Evolutionary conservation across 2,329 filamentous ascomycete genomes (phyloP).

Genomic region (Aschersonia sp.): DNA sequence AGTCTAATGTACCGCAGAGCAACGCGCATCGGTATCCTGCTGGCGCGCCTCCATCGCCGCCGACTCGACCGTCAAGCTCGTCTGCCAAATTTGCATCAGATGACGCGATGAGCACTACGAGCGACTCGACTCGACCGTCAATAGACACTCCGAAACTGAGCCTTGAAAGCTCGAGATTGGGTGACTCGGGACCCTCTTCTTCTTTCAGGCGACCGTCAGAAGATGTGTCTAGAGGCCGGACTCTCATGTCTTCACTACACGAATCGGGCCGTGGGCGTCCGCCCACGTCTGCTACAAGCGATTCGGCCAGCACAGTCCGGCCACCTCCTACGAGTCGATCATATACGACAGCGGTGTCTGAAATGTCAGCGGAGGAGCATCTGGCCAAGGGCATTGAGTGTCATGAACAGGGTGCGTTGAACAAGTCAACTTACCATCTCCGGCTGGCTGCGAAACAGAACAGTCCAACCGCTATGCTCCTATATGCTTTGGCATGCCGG

Average conservation of each 20-base stretch:
- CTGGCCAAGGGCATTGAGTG: conserved; percentile 79
- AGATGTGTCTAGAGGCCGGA: conserved; percentile 32
- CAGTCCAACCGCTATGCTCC: conserved; percentile 84
- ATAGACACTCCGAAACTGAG: conserved; percentile 35
- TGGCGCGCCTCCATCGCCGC: conserved; percentile 45
- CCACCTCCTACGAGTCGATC: conserved; percentile 25
- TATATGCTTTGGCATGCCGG: conserved; percentile 87
- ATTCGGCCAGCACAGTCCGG: conserved; percentile 38
- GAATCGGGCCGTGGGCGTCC: conserved; percentile 27
- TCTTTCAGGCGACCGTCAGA: conserved; percentile 32
- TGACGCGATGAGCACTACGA: conserved; percentile 16
- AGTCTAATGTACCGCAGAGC: conserved; percentile 26
- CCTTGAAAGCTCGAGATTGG: conserved; percentile 25
- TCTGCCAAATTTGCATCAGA: conserved; percentile 25
- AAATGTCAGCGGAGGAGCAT: conserved; percentile 76
- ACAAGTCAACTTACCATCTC: conserved; percentile 92
- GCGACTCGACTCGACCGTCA: conserved; percentile 27
- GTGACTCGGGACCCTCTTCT: conserved; percentile 25
- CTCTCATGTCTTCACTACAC: conserved; percentile 21
- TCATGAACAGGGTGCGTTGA: conserved; percentile 75
- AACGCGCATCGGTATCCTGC: conserved; percentile 27
- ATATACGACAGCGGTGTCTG: conserved; percentile 42
- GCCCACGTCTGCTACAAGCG: conserved; percentile 35
- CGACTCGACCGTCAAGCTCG: conserved; percentile 44
- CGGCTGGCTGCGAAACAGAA: conserved; percentile 76